Percentiles rank a stretch among this genome's conserved stretches.
These are phyloP conservation scores for Xerocomus nothofagi DNA, from an alignment of 1,284 basidiomycete genomes.

Conservation along the genomic window DNA sequence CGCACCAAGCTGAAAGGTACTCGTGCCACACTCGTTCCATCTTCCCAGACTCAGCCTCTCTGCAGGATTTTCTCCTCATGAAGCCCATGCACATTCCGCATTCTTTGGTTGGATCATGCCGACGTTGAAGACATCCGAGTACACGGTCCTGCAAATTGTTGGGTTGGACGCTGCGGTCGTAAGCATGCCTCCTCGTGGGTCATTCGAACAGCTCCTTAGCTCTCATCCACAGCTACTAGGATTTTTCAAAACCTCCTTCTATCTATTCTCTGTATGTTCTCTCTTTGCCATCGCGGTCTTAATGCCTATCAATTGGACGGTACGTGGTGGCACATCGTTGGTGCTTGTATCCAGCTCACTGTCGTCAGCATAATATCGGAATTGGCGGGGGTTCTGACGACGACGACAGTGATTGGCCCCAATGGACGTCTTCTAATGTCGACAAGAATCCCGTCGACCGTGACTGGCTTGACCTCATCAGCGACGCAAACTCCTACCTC, in stretches of 20 bases:
- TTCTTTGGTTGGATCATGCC: constrained; percentile 97
- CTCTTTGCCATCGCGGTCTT: constrained; percentile 76
- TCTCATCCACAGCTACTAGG: constrained; percentile 71
- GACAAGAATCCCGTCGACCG: constrained; percentile 38
- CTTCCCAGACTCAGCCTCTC: constrained; percentile 4
- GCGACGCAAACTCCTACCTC: constrained; percentile 83
- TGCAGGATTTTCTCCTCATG: constrained; percentile 85
- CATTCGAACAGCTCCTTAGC: not conserved
- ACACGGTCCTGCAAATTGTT: constrained; percentile 93
- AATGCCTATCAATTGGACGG: constrained; percentile 90
- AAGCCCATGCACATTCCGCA: constrained; percentile 78
- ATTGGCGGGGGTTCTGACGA: constrained; percentile 60
- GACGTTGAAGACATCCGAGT: constrained; percentile 87
- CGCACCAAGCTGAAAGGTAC: constrained; percentile 91
- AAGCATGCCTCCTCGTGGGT: constrained; percentile 29
- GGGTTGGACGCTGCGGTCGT: constrained; percentile 95
- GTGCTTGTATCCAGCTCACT: constrained; percentile 14
- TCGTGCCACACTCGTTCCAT: not conserved
- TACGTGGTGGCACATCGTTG: constrained; percentile 36
- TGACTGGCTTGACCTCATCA: constrained; percentile 83
- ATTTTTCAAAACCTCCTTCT: constrained; percentile 95
- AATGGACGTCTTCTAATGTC: constrained; percentile 27
- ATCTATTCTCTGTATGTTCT: constrained; percentile 85
- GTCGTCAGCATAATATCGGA: constrained; percentile 68
- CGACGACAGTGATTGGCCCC: constrained; percentile 51